Conservation (phyloP, 495 filamentous ascomycete species). For the Lasiosphaeria hispida region DNA sequence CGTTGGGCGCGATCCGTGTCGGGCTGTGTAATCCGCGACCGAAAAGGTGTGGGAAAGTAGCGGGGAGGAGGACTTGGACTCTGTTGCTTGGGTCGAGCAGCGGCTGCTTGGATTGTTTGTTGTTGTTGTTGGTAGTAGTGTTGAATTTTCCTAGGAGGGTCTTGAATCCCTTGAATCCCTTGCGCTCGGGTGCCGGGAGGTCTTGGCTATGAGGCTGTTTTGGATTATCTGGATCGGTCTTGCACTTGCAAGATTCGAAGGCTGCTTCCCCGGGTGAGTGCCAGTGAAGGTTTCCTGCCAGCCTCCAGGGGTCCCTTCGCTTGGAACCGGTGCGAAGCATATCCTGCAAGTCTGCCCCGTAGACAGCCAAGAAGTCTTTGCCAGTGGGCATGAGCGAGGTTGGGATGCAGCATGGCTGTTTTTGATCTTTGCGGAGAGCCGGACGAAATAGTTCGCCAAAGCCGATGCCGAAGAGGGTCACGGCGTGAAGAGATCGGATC, state of each 20-base stretch:
- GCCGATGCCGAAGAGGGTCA: too few relatives aligned
- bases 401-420: slow-evolving; percentile 9
- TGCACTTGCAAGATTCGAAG: slow-evolving; percentile 17
- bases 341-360: not conserved
- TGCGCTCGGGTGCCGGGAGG: too few relatives aligned
- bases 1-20: slow-evolving; percentile 4
- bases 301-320: slow-evolving; percentile 20
- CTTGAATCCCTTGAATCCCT: not conserved
- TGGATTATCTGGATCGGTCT: not conserved
- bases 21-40: not conserved
- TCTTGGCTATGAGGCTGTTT: too few relatives aligned
- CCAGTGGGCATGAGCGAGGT: too few relatives aligned
- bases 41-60: not conserved
- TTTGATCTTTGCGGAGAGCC: too few relatives aligned
- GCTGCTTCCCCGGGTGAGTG: slow-evolving; percentile 11
- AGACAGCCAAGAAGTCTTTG: slow-evolving; percentile 27
- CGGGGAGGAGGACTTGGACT: slow-evolving; percentile 20
- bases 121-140: too few relatives aligned
- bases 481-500: too few relatives aligned
- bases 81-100: not conserved
- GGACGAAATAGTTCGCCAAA: too few relatives aligned
- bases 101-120: too few relatives aligned
- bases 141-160: not conserved
- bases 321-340: slow-evolving; percentile 12
- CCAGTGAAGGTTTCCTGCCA: slow-evolving; percentile 24